A percentile compares a stretch with the other conserved stretches of the same genome.
phyloP scores from a whole-genome alignment of 1,139 yeast genomes.

The Kluyveromyces sp. region DNA sequence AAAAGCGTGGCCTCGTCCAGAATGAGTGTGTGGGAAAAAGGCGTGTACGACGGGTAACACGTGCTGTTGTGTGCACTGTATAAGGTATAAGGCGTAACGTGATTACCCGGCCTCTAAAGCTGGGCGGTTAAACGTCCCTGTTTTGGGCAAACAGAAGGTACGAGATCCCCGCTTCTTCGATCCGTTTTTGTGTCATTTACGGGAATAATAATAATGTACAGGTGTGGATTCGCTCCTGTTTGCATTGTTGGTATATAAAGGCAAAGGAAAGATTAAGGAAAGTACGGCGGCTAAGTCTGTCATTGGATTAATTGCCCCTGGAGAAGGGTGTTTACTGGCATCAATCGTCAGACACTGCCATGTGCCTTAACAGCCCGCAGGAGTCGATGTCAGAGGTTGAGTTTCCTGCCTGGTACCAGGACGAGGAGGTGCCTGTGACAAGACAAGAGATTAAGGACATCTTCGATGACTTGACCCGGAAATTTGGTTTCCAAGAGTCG shows the following conservation, averaged over 20 bases:
- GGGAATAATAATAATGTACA: neutral
- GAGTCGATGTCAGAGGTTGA: conserved; percentile 22
- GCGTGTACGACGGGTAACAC: neutral
- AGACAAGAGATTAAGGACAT: conserved; percentile 49
- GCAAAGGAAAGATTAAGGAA: neutral
- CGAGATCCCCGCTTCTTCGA: too few species aligned
- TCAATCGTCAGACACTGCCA: too few species aligned
- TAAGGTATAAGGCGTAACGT: too few species aligned
- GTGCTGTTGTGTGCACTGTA: too few species aligned
- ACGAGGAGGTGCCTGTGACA: conserved; percentile 35
- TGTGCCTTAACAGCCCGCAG: conserved; percentile 7
- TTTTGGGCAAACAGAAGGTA: too few species aligned
- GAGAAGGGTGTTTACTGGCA: too few species aligned
- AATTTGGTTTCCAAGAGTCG: conserved; percentile 64
- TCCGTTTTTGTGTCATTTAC: neutral
- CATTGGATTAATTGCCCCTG: too few species aligned
- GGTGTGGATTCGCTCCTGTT: neutral
- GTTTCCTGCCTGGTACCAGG: conserved; percentile 32
- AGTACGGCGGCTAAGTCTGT: neutral
- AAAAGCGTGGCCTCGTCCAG: too few species aligned
- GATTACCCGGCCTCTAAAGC: too few species aligned
- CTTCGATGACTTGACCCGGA: conserved; percentile 44
- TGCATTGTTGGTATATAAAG: too few species aligned
- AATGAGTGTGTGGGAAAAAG: too few species aligned
- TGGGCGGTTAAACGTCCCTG: too few species aligned